Base-by-base conservation (phyloP, 768 basidiomycete species). In the Cystobasidium ongulense region DNA sequence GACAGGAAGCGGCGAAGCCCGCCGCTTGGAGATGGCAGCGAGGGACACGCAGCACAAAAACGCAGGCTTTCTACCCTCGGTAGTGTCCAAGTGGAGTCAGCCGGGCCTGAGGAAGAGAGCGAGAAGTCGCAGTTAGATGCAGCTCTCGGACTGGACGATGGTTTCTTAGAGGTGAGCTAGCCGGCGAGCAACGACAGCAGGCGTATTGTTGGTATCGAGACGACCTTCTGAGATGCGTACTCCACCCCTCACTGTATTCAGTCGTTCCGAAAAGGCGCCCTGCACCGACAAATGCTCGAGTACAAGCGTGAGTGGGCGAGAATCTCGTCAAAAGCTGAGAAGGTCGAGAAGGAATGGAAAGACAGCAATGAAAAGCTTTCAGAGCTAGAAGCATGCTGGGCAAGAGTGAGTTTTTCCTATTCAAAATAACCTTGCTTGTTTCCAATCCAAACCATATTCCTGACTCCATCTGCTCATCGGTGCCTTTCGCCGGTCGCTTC, bases 261-360 rank as follows among this genome's bases (percentile, higher is more conserved):
- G 90, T 83, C 85, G n/a, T 92, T 90, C 80, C 86, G 89, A 75
- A 92, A 92, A 81, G 90, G 90, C 77, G 91, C 91, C 52, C 87
- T 92, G 63, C 92, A 87, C 81, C 85, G 91, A 46, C 84, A 89
- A 73, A 91, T 92, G 90, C 87, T 84, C 78, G 86, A 91, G 78
- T 91, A 92, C 80, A 86, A 87, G 70, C 86, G 89, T 75, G 88
- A 90, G 82, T 83, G 87, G 80, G 86, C 88, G 75, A 86, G 89
- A 53, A 86, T 85, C 75, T 84, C 86, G 78, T 80, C 82, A 77
- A 85, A 85, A 70, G 86, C 90, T 65, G 84, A 84, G 54, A 85
- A 88, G 76, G 80, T 92, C 35, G 88, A 90, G 80, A 84, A 83
- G 74, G 85, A 87, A 76, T 88, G 87, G 80, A 84, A 81, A 64